A percentile compares a stretch with the other conserved stretches of the same genome.
Evolutionary conservation across 2,329 filamentous ascomycete genomes (phyloP).

Genomic region (Colletotrichum aenigma): DNA sequence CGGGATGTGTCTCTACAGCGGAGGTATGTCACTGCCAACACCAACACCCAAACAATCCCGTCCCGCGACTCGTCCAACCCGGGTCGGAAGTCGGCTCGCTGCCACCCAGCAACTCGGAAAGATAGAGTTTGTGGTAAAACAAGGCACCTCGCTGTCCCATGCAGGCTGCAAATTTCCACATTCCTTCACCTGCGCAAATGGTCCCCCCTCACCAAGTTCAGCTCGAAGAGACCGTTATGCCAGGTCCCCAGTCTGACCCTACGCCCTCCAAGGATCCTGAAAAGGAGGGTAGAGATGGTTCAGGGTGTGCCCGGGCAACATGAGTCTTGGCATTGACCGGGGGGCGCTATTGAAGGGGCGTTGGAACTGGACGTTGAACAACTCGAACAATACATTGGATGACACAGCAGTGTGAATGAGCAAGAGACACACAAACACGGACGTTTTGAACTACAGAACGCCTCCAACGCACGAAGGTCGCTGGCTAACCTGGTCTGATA

Average conservation of each 20-base stretch:
- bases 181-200: neutral
- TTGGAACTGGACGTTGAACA: neutral
- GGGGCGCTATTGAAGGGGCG: neutral
- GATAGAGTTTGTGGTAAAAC: slow-evolving; percentile 20
- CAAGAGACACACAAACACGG: neutral
- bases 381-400: neutral
- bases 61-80: slow-evolving; percentile 12
- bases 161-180: slow-evolving; percentile 16
- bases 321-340: neutral
- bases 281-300: neutral
- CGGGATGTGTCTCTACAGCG: neutral
- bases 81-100: slow-evolving; percentile 19
- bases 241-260: neutral
- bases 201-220: neutral
- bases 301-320: neutral
- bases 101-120: slow-evolving; percentile 9
- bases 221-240: neutral
- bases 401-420: neutral
- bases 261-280: neutral
- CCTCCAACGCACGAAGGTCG: neutral
- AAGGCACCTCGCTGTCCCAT: slow-evolving; percentile 15
- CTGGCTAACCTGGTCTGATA: neutral
- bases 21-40: neutral
- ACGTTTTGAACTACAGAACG: neutral
- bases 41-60: neutral